Evolutionary conservation across 2,329 filamentous ascomycete species (phyloP).

Genomic region (Colletotrichum liriopes): DNA sequence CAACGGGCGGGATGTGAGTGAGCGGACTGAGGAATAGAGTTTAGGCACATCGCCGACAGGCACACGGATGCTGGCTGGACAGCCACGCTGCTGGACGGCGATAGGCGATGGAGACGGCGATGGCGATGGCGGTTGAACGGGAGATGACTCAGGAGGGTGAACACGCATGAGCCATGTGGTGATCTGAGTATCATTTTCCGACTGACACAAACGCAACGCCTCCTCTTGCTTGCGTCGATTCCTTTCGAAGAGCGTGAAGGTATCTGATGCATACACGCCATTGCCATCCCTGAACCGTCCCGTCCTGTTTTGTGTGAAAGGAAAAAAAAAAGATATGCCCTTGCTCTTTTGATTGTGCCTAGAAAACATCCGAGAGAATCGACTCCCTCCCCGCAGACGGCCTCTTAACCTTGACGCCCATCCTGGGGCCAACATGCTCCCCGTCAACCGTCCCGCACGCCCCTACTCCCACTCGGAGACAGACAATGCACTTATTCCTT

Average conservation of each 20-base stretch:
- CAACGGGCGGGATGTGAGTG: background rate
- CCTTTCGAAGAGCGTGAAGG: conserved; percentile 16
- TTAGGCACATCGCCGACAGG: conserved; percentile 4
- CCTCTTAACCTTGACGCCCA: conserved; percentile 27
- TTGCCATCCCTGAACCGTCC: conserved; percentile 37
- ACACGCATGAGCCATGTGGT: conserved; percentile 26
- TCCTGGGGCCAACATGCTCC: conserved; percentile 13
- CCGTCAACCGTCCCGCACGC: conserved; percentile 1
- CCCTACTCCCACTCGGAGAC: background rate
- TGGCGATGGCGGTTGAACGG: background rate
- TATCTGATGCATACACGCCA: conserved; percentile 42
- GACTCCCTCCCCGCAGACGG: conserved; percentile 32
- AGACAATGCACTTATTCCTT: conserved; percentile 58
- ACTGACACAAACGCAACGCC: conserved; percentile 18
- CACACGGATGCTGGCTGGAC: background rate
- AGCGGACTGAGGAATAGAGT: background rate
- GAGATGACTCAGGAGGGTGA: background rate
- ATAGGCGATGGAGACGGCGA: background rate
- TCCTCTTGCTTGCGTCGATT: conserved; percentile 14
- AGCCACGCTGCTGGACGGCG: background rate
- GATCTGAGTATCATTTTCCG: conserved; percentile 17
- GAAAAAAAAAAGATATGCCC: conserved; percentile 8
- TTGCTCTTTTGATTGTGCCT: conserved; percentile 10
- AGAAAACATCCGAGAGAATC: conserved; percentile 18
- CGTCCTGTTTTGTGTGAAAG: conserved; percentile 22